Evolutionary conservation across 805 yeast genomes (phyloP), one percentile per base, ranked within the genome.

Genomic region (Diddensiella santjacobensis): DNA sequence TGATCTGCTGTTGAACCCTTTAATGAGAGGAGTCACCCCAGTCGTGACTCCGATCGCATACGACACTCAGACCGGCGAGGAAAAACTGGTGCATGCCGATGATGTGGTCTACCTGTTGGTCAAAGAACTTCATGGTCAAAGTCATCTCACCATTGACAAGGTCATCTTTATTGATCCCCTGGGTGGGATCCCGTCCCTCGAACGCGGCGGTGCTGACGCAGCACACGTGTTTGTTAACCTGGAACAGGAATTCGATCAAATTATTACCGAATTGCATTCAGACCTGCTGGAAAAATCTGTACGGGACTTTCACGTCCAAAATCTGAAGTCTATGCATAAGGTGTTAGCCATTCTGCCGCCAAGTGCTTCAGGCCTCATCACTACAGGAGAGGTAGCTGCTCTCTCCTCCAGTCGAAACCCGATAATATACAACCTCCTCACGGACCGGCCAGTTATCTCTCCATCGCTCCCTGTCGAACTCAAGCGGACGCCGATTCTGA

Each of bases 171-270:
- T 93, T 24, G 97, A 89, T 58, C 78, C 81, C 1, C 63, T 76
- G 17, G 99, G 99, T 1, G 99, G 99, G 0, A 83, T 88, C 4
- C 98, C 98, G 0, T 84, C 95, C 0, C 70, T 81, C 20, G 96
- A 88, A 61, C 73, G 98, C 50, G 77, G 80, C 49, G 52, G 52
- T 8, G 80, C 81, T 48, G 80, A 89, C 2, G 67, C 71, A 1
- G 78, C 95, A 15, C 99, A 93, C 65, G 95, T 93, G 1, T 84
- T 84, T 51, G 81, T 91, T 49, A 91, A 93, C 60, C 66, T 91
- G 33, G 75, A 80, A 8, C 97, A 91, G 66, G 99, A 91, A 60
- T 84, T 74, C 56, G 72, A 79, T 1, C 83, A 77, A 41, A 81
- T 88, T 17, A 61, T 71, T 2, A 71, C 81, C 2, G 95, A 88